Evolutionary conservation across 164 flowering plant species (phyloP).

Genomic region (Macadamia tetraphylla): DNA sequence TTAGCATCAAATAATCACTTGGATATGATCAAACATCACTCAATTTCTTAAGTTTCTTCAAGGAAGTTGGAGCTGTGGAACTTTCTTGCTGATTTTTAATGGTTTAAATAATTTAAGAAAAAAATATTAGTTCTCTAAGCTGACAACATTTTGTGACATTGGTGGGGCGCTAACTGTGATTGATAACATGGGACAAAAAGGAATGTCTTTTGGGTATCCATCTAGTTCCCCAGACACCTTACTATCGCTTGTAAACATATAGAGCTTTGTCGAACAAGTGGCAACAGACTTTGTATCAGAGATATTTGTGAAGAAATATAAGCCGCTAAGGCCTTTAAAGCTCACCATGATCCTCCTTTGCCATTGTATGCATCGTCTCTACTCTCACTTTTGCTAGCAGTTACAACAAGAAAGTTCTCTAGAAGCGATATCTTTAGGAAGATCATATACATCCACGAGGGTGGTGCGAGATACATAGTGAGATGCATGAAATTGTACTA

Average conservation of each 20-base stretch:
- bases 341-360: conserved; percentile 35
- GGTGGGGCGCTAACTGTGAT: conserved; percentile 53
- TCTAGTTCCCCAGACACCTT: conserved; percentile 33
- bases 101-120: conserved; percentile 26
- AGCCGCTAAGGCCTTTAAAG: conserved; percentile 46
- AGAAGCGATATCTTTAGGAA: no score
- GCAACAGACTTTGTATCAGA: conserved; percentile 48
- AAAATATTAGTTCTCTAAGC: conserved; percentile 11
- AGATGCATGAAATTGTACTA: no score
- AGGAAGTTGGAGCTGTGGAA: no score
- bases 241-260: conserved; percentile 55
- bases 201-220: conserved; percentile 41
- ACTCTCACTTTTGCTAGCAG: conserved; percentile 28
- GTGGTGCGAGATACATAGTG: no score
- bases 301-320: conserved; percentile 31
- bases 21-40: no score
- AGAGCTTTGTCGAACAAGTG: conserved; percentile 54
- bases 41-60: no score
- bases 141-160: conserved; percentile 42
- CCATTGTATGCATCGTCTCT: conserved; percentile 43
- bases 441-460: no score
- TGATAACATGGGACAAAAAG: conserved; percentile 65
- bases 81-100: conserved; percentile 29
- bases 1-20: no score
- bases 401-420: conserved; percentile 35